Evolutionary conservation across 148 eudicot species (phyloP), one percentile per base, ranked within the genome.

Genomic region (Amaranthus cruentus): DNA sequence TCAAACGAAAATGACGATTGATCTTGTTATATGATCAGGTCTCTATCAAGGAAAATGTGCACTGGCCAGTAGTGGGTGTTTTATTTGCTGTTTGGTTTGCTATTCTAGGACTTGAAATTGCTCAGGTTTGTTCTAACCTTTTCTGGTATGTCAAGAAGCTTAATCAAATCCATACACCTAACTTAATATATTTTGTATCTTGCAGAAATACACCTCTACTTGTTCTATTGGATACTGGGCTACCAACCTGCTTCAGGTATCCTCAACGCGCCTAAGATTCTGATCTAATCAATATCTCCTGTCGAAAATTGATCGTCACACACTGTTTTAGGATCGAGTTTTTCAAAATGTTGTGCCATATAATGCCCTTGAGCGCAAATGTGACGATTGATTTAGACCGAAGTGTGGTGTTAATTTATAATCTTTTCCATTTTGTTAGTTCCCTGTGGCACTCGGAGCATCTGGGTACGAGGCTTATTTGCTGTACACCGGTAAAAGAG

Each of bases 381-480:
- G 38, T 28, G 38, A 28, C 38, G 2, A 28, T 28, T 28, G 38
- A n/a, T 66, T 13, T 51, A 6, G 55, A 18, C 18, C 18, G 18
- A 50, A 60, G 6, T 18, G 9, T 51, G n/a, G 0, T 9, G 2
- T n/a, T 6, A 49, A 18, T 54, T 66, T 4, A 48, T 15, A n/a
- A 0, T 44, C 8, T 48, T n/a, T 7, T 28, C 13, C 11, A 65
- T 51, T 21, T 62, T 58, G 15, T 47, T 44, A 86, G 88, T 73
- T 88, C 52, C 92, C 92, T 38, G 77, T 88, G 68, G 81, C 92
- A 52, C 73, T 83, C 8, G 84, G 81, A 56, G 92, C 86, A 15
- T 86, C 92, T 1, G 82, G 79, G 18, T 89, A 87, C 28, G 84
- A 90, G 59, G 96, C 86, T 0, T 55, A 83, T 47, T 47, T 81